Conservation (phyloP, 306 rosid genomes). For the Boehmeria nivea region DNA sequence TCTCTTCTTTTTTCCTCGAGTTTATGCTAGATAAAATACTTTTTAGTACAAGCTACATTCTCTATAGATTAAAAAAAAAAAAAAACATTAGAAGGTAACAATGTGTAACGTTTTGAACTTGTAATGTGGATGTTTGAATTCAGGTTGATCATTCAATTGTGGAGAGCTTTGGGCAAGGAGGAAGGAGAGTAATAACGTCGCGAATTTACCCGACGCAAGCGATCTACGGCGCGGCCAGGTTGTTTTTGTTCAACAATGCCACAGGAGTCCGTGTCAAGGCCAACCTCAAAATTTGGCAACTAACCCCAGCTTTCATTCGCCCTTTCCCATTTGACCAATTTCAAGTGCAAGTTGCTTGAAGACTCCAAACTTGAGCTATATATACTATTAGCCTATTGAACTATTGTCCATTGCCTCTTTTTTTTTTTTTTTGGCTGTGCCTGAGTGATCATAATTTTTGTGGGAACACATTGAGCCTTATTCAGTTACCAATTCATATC, state of each 20-base stretch:
- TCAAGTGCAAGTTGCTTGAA: no score
- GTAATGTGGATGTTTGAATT: neutral
- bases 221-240: slow-evolving; percentile 68
- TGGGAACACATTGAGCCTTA: no score
- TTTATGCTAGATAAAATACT: no score
- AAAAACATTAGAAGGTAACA: no score
- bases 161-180: slow-evolving; percentile 83
- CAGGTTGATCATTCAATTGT: slow-evolving; percentile 86
- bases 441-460: no score
- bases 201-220: slow-evolving; percentile 84
- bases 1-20: neutral
- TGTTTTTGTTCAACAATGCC: slow-evolving; percentile 78
- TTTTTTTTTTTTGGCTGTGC: no score
- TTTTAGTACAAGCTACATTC: no score
- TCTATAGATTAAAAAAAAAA: no score
- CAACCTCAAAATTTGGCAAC: slow-evolving; percentile 57
- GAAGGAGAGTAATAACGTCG: slow-evolving; percentile 67
- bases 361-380: no score
- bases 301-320: slow-evolving; percentile 70
- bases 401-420: neutral
- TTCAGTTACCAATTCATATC: no score
- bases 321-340: slow-evolving; percentile 50
- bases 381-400: no score
- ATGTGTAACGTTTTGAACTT: neutral
- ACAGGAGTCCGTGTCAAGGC: slow-evolving; percentile 57